phyloP scores from a whole-genome alignment of 176 grass and related monocot genomes.

The Elymus sibiricus region DNA sequence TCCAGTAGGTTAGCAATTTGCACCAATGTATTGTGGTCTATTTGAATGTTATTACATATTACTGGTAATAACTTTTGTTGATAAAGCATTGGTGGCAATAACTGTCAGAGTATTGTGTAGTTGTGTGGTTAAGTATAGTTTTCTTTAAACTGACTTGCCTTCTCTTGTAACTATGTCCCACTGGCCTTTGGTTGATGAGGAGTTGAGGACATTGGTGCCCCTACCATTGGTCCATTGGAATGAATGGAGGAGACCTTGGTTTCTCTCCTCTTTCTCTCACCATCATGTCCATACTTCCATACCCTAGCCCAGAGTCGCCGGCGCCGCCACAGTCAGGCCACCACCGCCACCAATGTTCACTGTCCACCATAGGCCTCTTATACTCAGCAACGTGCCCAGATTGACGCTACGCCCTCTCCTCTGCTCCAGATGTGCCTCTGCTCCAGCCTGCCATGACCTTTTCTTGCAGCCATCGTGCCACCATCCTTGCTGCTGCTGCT shows the following conservation, averaged over 20 bases:
- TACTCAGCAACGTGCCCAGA: neutral
- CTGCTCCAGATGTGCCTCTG: neutral
- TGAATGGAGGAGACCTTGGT: neutral
- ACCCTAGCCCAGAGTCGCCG: neutral
- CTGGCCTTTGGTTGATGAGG: neutral
- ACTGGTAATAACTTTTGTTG: neutral
- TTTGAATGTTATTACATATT: neutral
- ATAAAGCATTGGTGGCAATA: neutral
- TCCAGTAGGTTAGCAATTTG: slow-evolving; percentile 12
- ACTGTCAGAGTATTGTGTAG: neutral
- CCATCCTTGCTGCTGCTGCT: neutral
- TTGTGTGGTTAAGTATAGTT: neutral
- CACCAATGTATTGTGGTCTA: neutral
- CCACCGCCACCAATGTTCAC: neutral
- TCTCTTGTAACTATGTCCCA: neutral
- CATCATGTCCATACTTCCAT: neutral
- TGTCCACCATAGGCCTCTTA: neutral
- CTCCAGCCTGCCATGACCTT: neutral
- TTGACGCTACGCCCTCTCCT: neutral
- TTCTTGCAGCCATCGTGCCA: neutral
- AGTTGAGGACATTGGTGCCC: neutral
- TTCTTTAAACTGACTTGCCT: neutral
- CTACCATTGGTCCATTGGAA: neutral
- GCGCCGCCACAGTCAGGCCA: neutral
- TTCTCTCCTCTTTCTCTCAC: neutral